Evolutionary conservation across 495 filamentous ascomycete species (phyloP).

Genomic region (Penicillium dipodomyicola): DNA sequence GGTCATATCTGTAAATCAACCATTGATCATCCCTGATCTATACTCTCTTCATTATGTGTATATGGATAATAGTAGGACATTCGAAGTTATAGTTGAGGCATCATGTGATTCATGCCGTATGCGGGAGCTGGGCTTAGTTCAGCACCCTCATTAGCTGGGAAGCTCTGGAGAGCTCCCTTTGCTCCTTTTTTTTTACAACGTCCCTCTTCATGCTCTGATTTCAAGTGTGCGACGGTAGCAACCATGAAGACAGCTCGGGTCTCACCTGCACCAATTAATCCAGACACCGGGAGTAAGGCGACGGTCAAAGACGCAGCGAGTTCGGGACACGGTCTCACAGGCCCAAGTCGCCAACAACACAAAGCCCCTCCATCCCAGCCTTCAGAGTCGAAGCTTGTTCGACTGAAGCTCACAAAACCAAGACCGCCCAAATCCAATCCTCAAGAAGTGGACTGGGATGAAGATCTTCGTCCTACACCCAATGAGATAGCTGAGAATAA

Average conservation of each 20-base stretch:
- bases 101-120: constrained; percentile 3
- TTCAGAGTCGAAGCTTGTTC: constrained; percentile 17
- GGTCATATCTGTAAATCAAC: not conserved
- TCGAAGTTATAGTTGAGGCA: not conserved
- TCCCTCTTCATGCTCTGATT: not conserved
- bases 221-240: not conserved
- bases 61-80: not conserved
- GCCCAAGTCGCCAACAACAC: constrained; percentile 2
- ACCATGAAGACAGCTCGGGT: not conserved
- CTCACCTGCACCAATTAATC: not conserved
- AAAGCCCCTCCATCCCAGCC: not conserved
- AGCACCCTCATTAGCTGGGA: not conserved
- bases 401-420: constrained; percentile 11
- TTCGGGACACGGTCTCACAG: not conserved
- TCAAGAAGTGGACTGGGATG: constrained; percentile 34
- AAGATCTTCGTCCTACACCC: constrained; percentile 35
- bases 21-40: not conserved
- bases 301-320: not conserved
- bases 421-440: not conserved
- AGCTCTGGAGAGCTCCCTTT: not conserved
- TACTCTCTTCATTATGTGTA: not conserved
- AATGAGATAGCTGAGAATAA: constrained; percentile 10
- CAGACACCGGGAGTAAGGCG: not conserved
- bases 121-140: not conserved
- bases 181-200: too few relatives aligned